Evolutionary conservation across 805 yeast genomes (phyloP), one percentile per base, ranked within the genome.

Genomic region (Saturnispora quitensis): DNA sequence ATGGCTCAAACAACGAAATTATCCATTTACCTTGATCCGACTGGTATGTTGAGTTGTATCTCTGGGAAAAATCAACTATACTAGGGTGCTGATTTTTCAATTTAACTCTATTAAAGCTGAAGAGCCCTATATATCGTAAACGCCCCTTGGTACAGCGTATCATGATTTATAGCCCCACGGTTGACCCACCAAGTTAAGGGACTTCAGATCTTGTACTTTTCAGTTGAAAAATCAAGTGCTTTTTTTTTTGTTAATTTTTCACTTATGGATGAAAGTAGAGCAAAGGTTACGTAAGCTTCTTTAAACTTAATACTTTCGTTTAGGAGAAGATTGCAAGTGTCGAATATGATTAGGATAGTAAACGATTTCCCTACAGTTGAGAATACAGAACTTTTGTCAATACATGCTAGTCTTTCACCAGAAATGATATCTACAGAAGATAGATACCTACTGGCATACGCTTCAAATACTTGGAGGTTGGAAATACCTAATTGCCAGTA

Each of bases 301-400:
- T 9, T 9, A 1, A 9, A 34, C 35, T 18, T 4, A 38, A 18
- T 18, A 10, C 22, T 7, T 38, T 20, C 22, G 20, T 36, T 36
- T 17, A 43, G 2, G 33, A 12, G 15, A n/a, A 25, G 17, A 28
- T 20, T 15, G 17, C 46, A n/a, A 40, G 25, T 15, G 7, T 9
- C 3, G 5, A 31, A 31, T 3, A 35, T 40, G 51, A 42, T 50
- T 22, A 50, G 66, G 44, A 49, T 50, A 40, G 54, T 58, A 6
- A 27, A 49, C n/a, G 58, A 58, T 45, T 54, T 59, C 10, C 69
- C 69, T 2, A 60, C 68, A 3, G 52, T 62, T 15, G 69, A 65
- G 44, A 65, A 64, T 52, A 59, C 68, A 15, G 65, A 65, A 25
- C 55, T 58, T 3, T 53, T 60, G 17, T 43, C 61, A 2, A 52